phyloP scores from a whole-genome alignment of 108 stramenopile species.

The Cyclostephanos invisitatus region DNA sequence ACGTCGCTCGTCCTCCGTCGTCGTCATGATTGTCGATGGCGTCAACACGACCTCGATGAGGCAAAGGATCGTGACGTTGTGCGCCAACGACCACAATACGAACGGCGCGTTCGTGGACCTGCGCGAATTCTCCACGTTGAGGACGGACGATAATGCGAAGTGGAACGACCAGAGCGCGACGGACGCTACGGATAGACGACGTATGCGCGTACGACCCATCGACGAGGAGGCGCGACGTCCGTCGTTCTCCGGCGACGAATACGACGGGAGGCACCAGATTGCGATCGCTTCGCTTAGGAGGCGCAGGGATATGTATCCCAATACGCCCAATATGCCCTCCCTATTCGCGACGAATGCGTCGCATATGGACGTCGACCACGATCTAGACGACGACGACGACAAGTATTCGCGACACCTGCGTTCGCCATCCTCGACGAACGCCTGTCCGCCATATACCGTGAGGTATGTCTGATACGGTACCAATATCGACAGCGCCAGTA shows the following conservation, averaged over 20 bases:
- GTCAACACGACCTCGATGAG: slow-evolving; percentile 35
- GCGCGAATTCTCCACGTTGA: slow-evolving; percentile 69
- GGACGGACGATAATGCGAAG: slow-evolving; percentile 11
- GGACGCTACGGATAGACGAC: slow-evolving; percentile 29
- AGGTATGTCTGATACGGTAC: slow-evolving; percentile 67
- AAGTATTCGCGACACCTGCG: slow-evolving; percentile 53
- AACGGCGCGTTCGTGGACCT: slow-evolving; percentile 79
- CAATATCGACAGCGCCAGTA: slow-evolving; percentile 50
- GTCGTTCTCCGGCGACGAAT: not conserved
- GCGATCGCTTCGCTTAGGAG: slow-evolving; percentile 68
- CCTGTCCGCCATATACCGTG: slow-evolving; percentile 54
- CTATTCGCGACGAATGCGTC: slow-evolving; percentile 78
- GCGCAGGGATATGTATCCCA: slow-evolving; percentile 76
- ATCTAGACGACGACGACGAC: not conserved
- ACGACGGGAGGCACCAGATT: slow-evolving; percentile 42
- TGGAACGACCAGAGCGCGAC: slow-evolving; percentile 48
- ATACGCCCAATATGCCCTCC: slow-evolving; percentile 83
- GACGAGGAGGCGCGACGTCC: slow-evolving; percentile 1
- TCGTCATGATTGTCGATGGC: no score
- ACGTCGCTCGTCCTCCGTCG: not conserved
- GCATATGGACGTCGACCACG: slow-evolving; percentile 37
- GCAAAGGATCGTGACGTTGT: slow-evolving; percentile 58
- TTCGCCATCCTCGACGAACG: slow-evolving; percentile 68
- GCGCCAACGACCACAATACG: slow-evolving; percentile 70
- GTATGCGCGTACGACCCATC: no score